These are phyloP conservation scores for Magnusiomyces paraingens DNA, from an alignment of 1,139 yeast species.

Conservation along the genomic window DNA sequence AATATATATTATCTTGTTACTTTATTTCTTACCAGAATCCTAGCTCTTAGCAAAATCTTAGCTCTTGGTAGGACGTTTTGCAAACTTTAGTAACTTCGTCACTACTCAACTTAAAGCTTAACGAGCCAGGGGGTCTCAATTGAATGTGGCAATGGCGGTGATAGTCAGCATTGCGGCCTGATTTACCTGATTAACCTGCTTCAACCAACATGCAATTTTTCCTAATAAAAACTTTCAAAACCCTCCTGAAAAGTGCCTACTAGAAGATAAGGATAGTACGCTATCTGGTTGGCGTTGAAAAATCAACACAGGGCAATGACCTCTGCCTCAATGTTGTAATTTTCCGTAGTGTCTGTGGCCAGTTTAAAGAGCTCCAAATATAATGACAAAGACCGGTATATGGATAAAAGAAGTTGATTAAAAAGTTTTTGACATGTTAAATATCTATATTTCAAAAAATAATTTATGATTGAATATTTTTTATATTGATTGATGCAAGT, in stretches of 20 bases:
- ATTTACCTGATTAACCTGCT: constrained; percentile 75
- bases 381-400: constrained; percentile 39
- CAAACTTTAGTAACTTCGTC: constrained; percentile 43
- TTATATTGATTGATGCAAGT: too few relatives aligned
- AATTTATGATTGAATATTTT: too few relatives aligned
- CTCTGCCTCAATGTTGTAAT: constrained; percentile 56
- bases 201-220: constrained; percentile 51
- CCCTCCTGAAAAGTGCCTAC: constrained; percentile 54
- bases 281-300: constrained; percentile 52
- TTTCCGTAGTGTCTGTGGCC: constrained; percentile 42
- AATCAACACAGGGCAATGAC: constrained; percentile 47
- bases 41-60: too few relatives aligned
- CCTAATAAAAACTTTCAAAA: too few relatives aligned
- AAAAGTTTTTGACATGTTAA: too few relatives aligned
- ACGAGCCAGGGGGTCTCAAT: constrained; percentile 45
- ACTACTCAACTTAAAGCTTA: constrained; percentile 46
- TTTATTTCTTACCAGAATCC: too few relatives aligned
- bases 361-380: constrained; percentile 44
- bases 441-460: too few relatives aligned
- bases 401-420: too few relatives aligned
- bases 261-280: constrained; percentile 65
- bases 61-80: background rate
- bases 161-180: constrained; percentile 59
- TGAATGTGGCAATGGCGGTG: constrained; percentile 65
- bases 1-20: too few relatives aligned